Percentiles rank a stretch among this genome's conserved stretches.
phyloP scores from a whole-genome alignment of 352 stramenopile genomes.

The Phytophthora pseudosyringae region DNA sequence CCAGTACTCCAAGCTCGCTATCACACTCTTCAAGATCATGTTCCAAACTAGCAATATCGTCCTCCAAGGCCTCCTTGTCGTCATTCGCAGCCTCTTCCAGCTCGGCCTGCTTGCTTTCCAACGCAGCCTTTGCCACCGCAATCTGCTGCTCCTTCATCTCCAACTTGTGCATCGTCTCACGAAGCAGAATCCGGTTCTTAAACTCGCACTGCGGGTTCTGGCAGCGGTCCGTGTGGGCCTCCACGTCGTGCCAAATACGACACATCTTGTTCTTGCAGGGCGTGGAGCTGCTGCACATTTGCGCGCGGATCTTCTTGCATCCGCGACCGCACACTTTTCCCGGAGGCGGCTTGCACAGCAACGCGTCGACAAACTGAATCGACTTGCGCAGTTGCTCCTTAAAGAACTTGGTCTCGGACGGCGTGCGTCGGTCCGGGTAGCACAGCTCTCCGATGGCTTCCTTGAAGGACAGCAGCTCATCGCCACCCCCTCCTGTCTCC shows the following conservation, averaged over 20 bases:
- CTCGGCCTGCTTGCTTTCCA: slow-evolving; percentile 58
- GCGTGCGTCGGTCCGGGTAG: slow-evolving; percentile 57
- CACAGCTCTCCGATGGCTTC: slow-evolving; percentile 73
- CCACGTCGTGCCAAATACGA: slow-evolving; percentile 77
- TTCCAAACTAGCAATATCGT: slow-evolving; percentile 22
- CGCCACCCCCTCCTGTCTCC: slow-evolving; percentile 20
- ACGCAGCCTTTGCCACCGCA: slow-evolving; percentile 34
- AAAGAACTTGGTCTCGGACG: slow-evolving; percentile 63
- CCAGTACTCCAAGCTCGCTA: slow-evolving; percentile 63
- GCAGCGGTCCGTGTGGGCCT: slow-evolving; percentile 72
- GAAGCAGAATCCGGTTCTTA: slow-evolving; percentile 68
- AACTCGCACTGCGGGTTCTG: slow-evolving; percentile 73
- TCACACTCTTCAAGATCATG: slow-evolving; percentile 57
- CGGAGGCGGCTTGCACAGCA: slow-evolving; percentile 61
- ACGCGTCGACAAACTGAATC: slow-evolving; percentile 74
- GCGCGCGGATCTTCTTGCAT: slow-evolving; percentile 59
- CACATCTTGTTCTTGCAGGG: slow-evolving; percentile 72
- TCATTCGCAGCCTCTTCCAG: slow-evolving; percentile 42
- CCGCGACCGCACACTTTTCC: slow-evolving; percentile 53
- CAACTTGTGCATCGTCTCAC: slow-evolving; percentile 74
- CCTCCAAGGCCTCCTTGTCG: slow-evolving; percentile 50
- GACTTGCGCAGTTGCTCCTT: slow-evolving; percentile 71
- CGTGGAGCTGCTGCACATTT: slow-evolving; percentile 66
- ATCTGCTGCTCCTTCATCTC: slow-evolving; percentile 59
- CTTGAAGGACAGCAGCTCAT: slow-evolving; percentile 32